Evolutionary conservation across 1,284 basidiomycete genomes (phyloP), one percentile per base, ranked within the genome.

Genomic region (Ceratobasidium sp.): DNA sequence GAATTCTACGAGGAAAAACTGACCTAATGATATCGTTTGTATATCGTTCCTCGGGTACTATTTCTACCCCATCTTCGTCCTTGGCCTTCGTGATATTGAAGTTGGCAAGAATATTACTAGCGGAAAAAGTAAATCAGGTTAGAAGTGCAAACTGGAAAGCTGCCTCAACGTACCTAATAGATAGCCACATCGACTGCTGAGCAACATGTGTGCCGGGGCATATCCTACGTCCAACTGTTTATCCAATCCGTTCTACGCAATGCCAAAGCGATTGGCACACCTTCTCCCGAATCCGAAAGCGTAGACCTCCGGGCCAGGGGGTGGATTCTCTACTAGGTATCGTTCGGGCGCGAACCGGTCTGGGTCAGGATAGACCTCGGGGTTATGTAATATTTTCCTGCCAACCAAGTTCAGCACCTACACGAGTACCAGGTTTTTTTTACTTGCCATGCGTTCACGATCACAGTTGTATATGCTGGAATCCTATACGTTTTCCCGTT

Each of bases 271-370:
- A 25, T 3, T 13, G 22, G 45, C n/a, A 12, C 22, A 7, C 64
- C 64, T 43, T 55, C 64, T 40, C 40, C 64, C 64, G 47, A 43
- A 67, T 17, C 64, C 64, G 47, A 67, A 67, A 15, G 64, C 64
- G 29, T 42, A 54, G 1, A 40, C 15, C 25, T 40, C 42, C 8
- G 64, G 64, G 31, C 45, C 50, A 25, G 64, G 64, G 12, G 84
- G 81, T 75, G 88, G 86, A 17, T 87, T 80, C 62, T 90, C 86
- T 75, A 94, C 90, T 58, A 99, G 83, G 94, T 95, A 99, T 73
- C 96, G 90, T 78, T 98, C 96, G 7, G 96, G 96, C 35, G 82
- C 75, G 79, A 98, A 90, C 71, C 81, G 78, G 43, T 96, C 92
- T 1, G 96, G 94, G 68, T 96, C 85, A 32, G 93, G 92, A 83